Evolutionary conservation across 148 eudicot genomes (phyloP), one percentile per base, ranked within the genome.

Genomic region (Fagopyrum homotropicum): DNA sequence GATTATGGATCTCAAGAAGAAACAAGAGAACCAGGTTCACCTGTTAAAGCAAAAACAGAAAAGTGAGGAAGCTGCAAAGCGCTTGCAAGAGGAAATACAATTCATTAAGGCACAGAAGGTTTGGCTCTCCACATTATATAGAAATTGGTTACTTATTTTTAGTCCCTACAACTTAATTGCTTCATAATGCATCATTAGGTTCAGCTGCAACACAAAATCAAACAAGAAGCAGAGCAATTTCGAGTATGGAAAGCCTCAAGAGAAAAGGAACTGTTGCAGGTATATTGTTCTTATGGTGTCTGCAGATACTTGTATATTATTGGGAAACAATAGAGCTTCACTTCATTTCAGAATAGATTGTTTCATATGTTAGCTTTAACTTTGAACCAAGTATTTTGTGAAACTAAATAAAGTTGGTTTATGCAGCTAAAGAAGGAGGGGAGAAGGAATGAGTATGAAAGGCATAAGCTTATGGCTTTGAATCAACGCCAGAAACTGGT

Each of bases 401-500:
- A 64, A 66, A 40, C 46, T 66, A 22, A 66, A 35, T 66, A 19
- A 8, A 66, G 14, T 10, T 66, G 7, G 63, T 30, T 74, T 72
- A 30, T 77, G 46, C 48, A 95, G 99, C 75, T 95, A 78, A 82
- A 88, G 82, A 95, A 95, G 82, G 99, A 95, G 77, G 99, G 99
- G 75, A 85, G 99, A 80, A 89, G 90, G 77, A 95, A 92, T 46
- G 99, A 95, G 78, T 95, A 92, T 80, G 99, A 95, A 85, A 89
- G 99, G 81, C 99, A 95, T 80, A 95, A 95, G 84, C 82, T 95
- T 14, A 96, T 90, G 85, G 98, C 99, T 61, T 64, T 95, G 77
- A 95, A 95, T 85, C 99, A 95, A 79, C 99, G 99, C 43, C 99
- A 95, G 81, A 95, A 95, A 84, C 79, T 86, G 92, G 99, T 95